Percentiles rank a stretch among this genome's conserved stretches.
These are phyloP conservation scores for Lepiota brunneoincarnata DNA, from an alignment of 768 basidiomycete genomes.

Conservation along the genomic window DNA sequence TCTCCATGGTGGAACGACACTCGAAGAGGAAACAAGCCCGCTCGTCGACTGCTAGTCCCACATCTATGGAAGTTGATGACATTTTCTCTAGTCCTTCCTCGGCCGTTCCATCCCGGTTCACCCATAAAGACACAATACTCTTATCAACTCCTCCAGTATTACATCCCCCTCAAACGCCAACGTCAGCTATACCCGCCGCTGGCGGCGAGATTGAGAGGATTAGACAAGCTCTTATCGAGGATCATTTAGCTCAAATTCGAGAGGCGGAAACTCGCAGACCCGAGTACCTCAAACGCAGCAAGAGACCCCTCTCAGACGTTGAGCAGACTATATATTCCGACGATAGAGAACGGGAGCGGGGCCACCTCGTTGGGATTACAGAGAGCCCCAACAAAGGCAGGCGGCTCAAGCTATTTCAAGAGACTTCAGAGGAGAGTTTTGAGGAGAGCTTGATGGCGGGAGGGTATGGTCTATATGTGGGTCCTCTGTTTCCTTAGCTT, in stretches of 20 bases:
- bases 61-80: constrained; percentile 21
- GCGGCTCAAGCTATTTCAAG: constrained; percentile 72
- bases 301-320: constrained; percentile 42
- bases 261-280: constrained; percentile 65
- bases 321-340: constrained; percentile 34
- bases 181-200: constrained; percentile 19
- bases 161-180: constrained; percentile 20
- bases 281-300: constrained; percentile 66
- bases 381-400: constrained; percentile 74
- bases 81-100: constrained; percentile 20
- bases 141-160: constrained; percentile 23
- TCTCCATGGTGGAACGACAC: constrained; percentile 25
- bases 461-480: constrained; percentile 74
- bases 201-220: constrained; percentile 64
- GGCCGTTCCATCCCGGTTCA: constrained; percentile 14
- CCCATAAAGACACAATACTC: constrained; percentile 15
- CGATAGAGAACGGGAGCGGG: constrained; percentile 26
- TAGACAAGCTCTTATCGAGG: constrained; percentile 49
- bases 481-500: constrained; percentile 20
- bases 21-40: constrained; percentile 16
- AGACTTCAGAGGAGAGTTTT: constrained; percentile 81
- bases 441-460: constrained; percentile 84
- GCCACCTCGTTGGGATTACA: constrained; percentile 51
- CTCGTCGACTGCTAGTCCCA: constrained; percentile 6
- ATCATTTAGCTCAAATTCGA: constrained; percentile 43